Base-by-base conservation (phyloP, 495 filamentous ascomycete genomes). In the Aspergillus kassunensis region DNA sequence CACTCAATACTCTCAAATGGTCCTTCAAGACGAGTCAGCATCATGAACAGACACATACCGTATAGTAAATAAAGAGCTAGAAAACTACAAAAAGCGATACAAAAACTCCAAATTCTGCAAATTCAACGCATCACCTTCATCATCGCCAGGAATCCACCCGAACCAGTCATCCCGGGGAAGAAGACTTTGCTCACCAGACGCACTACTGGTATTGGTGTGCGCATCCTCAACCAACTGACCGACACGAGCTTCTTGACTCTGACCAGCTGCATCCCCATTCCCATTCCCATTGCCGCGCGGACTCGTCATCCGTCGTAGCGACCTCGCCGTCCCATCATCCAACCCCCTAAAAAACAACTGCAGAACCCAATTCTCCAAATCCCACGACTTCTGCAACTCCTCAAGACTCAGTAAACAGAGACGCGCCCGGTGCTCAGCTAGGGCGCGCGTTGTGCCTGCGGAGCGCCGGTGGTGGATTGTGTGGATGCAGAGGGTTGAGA, bases 321-420 rank as follows among this genome's bases (percentile, higher is more conserved):
- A 66, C 27, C 59, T 60, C 6, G 75, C 73, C 1, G 69, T 78
- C 15, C 69, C 62, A 40, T 72, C 67, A 45, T 76, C 73, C 7
- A 78, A 43, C 25, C 67, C 74, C 6, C 71, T 68, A 24, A 78
- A 72, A 40, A 78, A 76, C 0, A 78, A 56, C 41, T 76, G 61
- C 4, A 76, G 55, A 0, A 76, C 70, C 68, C 71, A 73, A 24
- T 74, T 76, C 35, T 75, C 72, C 40, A 78, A 49, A 29, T 75
- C 72, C 73, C 73, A 78, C 0, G 68, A 68, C 42, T 72, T 74
- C 43, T 78, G 74, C 23, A 78, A 53, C 36, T 78, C 74, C 36
- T 75, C 68, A 8, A 78, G 41, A 0, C 73, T 70, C 2, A 78
- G 57, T 0, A 78, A 61, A 46, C 74, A 78, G 3, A 76, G 47